phyloP scores from a whole-genome alignment of 331 rosid genomes.

The Rhamnella rubrinervis region DNA sequence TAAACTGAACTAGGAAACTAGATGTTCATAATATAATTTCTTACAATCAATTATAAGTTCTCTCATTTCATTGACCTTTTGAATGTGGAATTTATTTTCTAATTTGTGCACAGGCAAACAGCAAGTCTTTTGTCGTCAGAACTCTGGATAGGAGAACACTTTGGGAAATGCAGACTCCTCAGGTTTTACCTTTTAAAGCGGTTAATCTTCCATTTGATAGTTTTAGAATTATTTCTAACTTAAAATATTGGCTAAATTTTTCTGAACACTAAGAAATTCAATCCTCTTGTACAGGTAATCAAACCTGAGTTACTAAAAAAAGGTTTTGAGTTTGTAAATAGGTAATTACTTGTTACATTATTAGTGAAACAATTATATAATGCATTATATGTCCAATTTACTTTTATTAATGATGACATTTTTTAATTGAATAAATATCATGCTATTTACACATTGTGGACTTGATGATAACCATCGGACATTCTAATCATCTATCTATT shows the following conservation, averaged over 20 bases:
- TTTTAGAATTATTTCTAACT: background rate
- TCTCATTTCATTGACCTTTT: constrained; percentile 10
- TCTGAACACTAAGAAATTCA: background rate
- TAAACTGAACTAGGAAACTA: too few relatives aligned
- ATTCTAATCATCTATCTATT: background rate
- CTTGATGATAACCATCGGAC: background rate
- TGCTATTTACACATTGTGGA: background rate
- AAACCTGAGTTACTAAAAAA: constrained; percentile 77
- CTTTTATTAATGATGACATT: background rate
- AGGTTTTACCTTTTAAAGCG: constrained; percentile 52
- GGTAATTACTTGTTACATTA: constrained; percentile 39
- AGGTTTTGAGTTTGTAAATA: constrained; percentile 88
- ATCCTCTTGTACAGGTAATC: constrained; percentile 53
- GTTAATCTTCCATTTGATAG: constrained; percentile 11
- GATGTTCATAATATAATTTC: too few relatives aligned
- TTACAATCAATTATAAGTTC: background rate
- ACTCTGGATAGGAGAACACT: constrained; percentile 83
- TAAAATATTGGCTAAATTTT: too few relatives aligned
- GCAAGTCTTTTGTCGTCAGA: constrained; percentile 68
- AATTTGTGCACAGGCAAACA: constrained; percentile 67
- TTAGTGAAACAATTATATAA: background rate
- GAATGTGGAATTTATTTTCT: constrained; percentile 16
- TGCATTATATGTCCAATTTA: background rate
- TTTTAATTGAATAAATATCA: background rate
- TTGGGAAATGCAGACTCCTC: constrained; percentile 99